phyloP scores from a whole-genome alignment of 2,329 filamentous ascomycete species.

The Paradendryphiella salina region DNA sequence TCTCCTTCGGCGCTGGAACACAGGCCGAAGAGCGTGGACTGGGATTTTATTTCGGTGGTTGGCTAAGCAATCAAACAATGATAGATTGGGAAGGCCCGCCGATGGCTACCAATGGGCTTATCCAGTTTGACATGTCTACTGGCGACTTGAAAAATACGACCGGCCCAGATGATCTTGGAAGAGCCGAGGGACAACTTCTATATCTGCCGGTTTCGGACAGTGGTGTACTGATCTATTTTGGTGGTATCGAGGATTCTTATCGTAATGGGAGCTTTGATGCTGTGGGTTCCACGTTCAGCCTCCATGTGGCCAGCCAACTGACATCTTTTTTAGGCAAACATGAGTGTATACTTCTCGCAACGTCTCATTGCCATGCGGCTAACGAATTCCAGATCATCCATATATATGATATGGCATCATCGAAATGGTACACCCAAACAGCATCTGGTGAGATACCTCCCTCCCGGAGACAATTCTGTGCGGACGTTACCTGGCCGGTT shows the following conservation, averaged over 20 bases:
- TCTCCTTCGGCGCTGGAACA: constrained; percentile 62
- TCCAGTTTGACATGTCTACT: constrained; percentile 61
- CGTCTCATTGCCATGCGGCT: constrained; percentile 28
- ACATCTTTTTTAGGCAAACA: constrained; percentile 32
- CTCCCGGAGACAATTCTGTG: constrained; percentile 62
- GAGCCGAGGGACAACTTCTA: constrained; percentile 64
- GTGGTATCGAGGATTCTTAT: constrained; percentile 57
- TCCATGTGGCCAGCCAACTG: constrained; percentile 3
- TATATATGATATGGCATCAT: constrained; percentile 63
- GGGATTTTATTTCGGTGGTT: constrained; percentile 67
- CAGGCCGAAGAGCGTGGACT: constrained; percentile 59
- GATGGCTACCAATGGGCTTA: constrained; percentile 56
- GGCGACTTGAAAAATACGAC: constrained; percentile 58
- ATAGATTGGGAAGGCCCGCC: constrained; percentile 56
- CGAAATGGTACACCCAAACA: constrained; percentile 63
- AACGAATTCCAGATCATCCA: constrained; percentile 52
- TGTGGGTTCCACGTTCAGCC: constrained; percentile 20
- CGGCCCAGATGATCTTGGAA: constrained; percentile 56
- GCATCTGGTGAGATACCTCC: constrained; percentile 59
- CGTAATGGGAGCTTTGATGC: constrained; percentile 54
- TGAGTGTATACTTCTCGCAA: constrained; percentile 35
- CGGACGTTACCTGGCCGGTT: constrained; percentile 61
- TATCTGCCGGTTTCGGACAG: constrained; percentile 63
- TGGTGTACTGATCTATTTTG: constrained; percentile 65
- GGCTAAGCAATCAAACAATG: constrained; percentile 59